These are phyloP conservation scores for Capsicum chinense DNA, from an alignment of 257 asterid genomes.

Conservation along the genomic window DNA sequence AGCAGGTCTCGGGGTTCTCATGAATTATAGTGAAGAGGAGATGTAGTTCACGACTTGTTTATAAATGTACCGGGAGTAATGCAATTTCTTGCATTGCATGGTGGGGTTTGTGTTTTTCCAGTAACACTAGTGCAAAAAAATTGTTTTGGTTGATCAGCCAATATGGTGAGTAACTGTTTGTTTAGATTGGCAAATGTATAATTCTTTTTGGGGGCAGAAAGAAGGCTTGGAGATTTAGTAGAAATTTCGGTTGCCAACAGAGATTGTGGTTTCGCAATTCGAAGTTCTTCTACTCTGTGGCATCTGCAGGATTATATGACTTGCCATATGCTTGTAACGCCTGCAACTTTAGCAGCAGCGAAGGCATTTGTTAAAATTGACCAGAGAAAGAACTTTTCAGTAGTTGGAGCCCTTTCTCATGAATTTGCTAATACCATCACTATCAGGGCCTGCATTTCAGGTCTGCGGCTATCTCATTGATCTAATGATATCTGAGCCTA, in stretches of 20 bases:
- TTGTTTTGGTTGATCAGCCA: conserved; percentile 38
- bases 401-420: conserved; percentile 70
- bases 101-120: conserved; percentile 44
- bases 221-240: conserved; percentile 49
- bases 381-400: conserved; percentile 62
- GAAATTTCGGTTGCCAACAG: conserved; percentile 55
- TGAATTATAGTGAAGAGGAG: conserved; percentile 21
- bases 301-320: conserved; percentile 44
- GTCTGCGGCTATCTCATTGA: conserved; percentile 66
- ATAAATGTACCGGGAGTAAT: conserved; percentile 60
- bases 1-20: conserved; percentile 17
- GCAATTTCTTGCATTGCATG: conserved; percentile 53
- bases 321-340: conserved; percentile 53
- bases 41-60: conserved; percentile 26
- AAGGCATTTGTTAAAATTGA: conserved; percentile 60
- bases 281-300: conserved; percentile 45
- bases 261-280: conserved; percentile 42
- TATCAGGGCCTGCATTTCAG: conserved; percentile 75
- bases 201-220: conserved; percentile 49
- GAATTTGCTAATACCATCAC: conserved; percentile 70
- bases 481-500: conserved; percentile 50
- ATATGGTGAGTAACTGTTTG: conserved; percentile 71
- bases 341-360: conserved; percentile 68
- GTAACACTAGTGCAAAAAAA: conserved; percentile 33
- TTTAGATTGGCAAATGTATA: conserved; percentile 54